Conservation (phyloP, 441 rosid genomes). For the Kokia cookei region DNA sequence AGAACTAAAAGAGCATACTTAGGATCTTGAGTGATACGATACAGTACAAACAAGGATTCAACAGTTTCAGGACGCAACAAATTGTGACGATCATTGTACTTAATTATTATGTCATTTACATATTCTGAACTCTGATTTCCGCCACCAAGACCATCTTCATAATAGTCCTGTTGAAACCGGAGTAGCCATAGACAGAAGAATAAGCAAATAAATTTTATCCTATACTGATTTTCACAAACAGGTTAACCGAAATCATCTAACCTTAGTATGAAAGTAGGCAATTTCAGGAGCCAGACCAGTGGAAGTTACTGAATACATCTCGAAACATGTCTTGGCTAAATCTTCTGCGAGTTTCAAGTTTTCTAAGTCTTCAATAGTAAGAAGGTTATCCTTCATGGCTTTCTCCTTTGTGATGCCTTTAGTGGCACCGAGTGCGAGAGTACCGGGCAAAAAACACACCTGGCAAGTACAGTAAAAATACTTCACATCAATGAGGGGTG, state of each 20-base stretch:
- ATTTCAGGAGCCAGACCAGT: conserved; percentile 98
- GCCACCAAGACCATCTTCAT: conserved; percentile 80
- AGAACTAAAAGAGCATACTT: conserved; percentile 40
- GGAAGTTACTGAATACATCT: conserved; percentile 91
- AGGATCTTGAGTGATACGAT: conserved; percentile 75
- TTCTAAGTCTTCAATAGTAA: conserved; percentile 80
- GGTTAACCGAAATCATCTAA: conserved; percentile 18
- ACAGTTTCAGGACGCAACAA: conserved; percentile 96
- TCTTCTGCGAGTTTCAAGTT: conserved; percentile 95
- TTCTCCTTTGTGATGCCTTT: conserved; percentile 77
- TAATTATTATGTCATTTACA: conserved; percentile 79
- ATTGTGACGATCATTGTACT: conserved; percentile 80
- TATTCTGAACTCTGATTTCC: conserved; percentile 80
- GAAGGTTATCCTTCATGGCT: conserved; percentile 70
- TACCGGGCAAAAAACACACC: conserved; percentile 96
- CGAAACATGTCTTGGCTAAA: conserved; percentile 81
- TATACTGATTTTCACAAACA: background rate
- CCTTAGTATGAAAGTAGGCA: conserved; percentile 92
- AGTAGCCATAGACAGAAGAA: background rate
- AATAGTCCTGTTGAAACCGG: conserved; percentile 51
- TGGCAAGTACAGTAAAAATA: conserved; percentile 13
- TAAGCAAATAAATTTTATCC: background rate
- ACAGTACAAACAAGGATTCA: conserved; percentile 83
- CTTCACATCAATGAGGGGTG: conserved; percentile 2
- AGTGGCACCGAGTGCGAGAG: conserved; percentile 97